Percentiles rank a stretch among this genome's conserved stretches.
Evolutionary conservation across 2,329 filamentous ascomycete species (phyloP).

Genomic region (Ceratocystiopsis brevicomis): DNA sequence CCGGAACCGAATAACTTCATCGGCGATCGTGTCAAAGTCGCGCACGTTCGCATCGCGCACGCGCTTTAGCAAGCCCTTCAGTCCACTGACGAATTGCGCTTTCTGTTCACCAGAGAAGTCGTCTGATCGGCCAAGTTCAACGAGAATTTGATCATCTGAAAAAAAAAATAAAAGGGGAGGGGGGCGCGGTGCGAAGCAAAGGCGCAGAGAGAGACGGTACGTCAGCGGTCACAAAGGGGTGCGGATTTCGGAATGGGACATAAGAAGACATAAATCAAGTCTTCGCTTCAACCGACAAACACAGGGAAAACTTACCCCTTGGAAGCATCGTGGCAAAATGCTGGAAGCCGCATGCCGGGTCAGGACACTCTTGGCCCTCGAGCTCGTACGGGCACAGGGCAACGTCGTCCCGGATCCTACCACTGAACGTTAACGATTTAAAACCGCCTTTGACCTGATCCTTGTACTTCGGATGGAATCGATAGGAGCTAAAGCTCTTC

Average conservation of each 20-base stretch:
- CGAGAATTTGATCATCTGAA: conserved; percentile 53
- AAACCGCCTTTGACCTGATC: conserved; percentile 55
- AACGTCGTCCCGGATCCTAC: conserved; percentile 61
- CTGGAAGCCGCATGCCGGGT: conserved; percentile 52
- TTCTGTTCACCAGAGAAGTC: conserved; percentile 43
- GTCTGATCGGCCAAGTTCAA: conserved; percentile 49
- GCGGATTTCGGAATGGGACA: conserved; percentile 11
- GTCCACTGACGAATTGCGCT: conserved; percentile 41
- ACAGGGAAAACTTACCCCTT: conserved; percentile 44
- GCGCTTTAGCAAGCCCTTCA: conserved; percentile 40
- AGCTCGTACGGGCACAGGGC: conserved; percentile 63
- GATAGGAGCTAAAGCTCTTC: conserved; percentile 66
- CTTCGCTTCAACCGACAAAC: not conserved
- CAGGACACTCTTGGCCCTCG: conserved; percentile 47
- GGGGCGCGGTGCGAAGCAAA: not conserved
- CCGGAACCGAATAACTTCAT: conserved; percentile 48
- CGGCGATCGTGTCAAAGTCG: conserved; percentile 48
- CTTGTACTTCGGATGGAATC: conserved; percentile 66
- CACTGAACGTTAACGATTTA: conserved; percentile 82
- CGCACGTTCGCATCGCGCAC: conserved; percentile 40
- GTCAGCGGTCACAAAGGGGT: no score
- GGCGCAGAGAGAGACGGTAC: conserved; percentile 27
- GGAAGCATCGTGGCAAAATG: conserved; percentile 60
- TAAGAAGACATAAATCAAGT: not conserved
- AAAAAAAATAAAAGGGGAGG: conserved; percentile 13